Base-by-base conservation (phyloP, 2,329 filamentous ascomycete genomes). In the Curvularia spicifera region DNA sequence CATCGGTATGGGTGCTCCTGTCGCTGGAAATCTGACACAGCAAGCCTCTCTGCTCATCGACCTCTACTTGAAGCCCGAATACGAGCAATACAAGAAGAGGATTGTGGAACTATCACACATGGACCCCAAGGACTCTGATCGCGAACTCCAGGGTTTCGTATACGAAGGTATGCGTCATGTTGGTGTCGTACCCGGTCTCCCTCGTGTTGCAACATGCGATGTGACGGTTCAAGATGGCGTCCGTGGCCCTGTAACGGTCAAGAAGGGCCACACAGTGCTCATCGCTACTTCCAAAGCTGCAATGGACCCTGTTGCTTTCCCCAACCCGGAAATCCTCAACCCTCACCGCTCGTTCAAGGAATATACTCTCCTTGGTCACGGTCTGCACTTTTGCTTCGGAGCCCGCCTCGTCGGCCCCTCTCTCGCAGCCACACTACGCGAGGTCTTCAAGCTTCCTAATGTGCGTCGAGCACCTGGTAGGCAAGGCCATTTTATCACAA, bases 111-210 rank as follows among this genome's bases (percentile, higher is more conserved):
- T 84, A 18, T 77, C 82, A 1, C 76, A 83, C 57, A 76, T 75
- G 61, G 76, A 81, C 43, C 74, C 79, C 5, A 70, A 71, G 4
- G 71, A 72, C 1, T 77, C 82, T 89, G 80, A 91, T 91, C 60
- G 64, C 2, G 82, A 84, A 64, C 77, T 84, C 1, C 80, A 82
- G 61, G 82, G 82, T 12, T 85, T 82, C 69, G 82, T 84, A 2
- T 83, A 78, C 61, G 83, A 85, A 67, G 83, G 82, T 42, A 84
- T 84, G 80, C 79, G 83, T 10, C 82, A 83, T 64, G 80, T 80
- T 5, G 81, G 81, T 18, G 79, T 82, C 1, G 79, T 84, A 1
- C 82, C 82, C 0, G 82, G 82, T n/a, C 71, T 84, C 1, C 80
- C 81, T n/a, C 81, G 82, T 52, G 75, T 83, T 10, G 82, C 81